Base-by-base conservation (phyloP, 164 flowering plant species). In the Tetrastigma voinierianum region DNA sequence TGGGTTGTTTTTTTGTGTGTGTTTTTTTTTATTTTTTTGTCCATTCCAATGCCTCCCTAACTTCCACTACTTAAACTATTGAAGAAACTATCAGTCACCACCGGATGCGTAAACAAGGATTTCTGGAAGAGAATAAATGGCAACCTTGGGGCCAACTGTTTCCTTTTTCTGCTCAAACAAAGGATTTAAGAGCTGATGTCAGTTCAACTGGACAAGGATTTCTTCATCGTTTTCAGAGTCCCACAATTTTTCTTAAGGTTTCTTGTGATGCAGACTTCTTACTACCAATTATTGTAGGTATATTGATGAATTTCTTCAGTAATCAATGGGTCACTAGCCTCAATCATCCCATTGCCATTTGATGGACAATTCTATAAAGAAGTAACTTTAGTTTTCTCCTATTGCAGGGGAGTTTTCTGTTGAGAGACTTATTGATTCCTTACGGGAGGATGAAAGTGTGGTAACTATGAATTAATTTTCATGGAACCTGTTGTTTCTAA, bases 281-380 rank as follows among this genome's bases (percentile, higher is more conserved):
- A 68, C 79, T 91, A 9, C 97, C 97, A 9, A 83, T 91, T 73
- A 58, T 77, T 68, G 93, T 91, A 43, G 97, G 94, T 91, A 80
- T 21, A 67, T 48, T 1, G 6, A 56, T 64, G 46, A 44, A 20
- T 14, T 40, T 23, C 11, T 7, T 16, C 19, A 45, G 16, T 44
- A 6, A 13, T 24, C 44, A 5, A 10, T 15, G 18, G 63, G 14
- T 24, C 51, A 3, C 19, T 49, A 15, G 67, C 43, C 18, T 32
- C 23, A n/a, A 15, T 46, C 9, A 45, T 51, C 51, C 16, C 32
- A 68, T 48, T 57, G 21, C 7, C 49, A 48, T 63, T 15, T 64
- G 40, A 47, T 25, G 51, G 46, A n/a, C 9, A 19, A 43, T 44
- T 45, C n/a, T 72, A 2, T 19, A 15, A 67, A 21, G 32, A 57